Base-by-base conservation (phyloP, 345 rosid genomes). In the Crucihimalaya himalaica region DNA sequence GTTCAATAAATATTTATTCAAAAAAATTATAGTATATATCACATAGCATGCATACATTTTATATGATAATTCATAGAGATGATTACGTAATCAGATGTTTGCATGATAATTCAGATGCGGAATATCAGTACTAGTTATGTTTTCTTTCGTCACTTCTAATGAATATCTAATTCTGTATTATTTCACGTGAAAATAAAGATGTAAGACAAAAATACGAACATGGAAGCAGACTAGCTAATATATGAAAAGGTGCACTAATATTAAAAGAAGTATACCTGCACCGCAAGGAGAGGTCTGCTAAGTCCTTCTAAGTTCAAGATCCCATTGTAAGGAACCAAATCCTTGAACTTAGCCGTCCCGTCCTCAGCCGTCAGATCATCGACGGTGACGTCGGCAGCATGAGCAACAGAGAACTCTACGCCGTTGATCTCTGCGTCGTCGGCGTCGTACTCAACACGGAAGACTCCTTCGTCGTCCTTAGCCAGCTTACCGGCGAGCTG, bases 401-500 rank as follows among this genome's bases (percentile, higher is more conserved):
- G 66, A 8, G 92, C 94, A 70, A 86, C 88, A 5, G 77, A 15
- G 54, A 92, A 87, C 81, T 90, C 97, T 6, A 89, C 97, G n/a
- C 97, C 99, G 11, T 84, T 83, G 86, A 82, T 66, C 6, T 84
- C 88, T 21, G 10, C 59, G 12, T 71, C 72, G 2, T 82, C 75
- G 34, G 86, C 95, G 10, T 92, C 97, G 8, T 81, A 92, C 66
- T 86, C 99, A 61, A 90, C 91, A 43, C 82, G 78, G 48, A 87
- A 85, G 53, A 90, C 94, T 13, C 96, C 93, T 29, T 88, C 92
- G 18, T 88, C 94, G 47, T 95, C 98, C 68, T 82, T 90, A 47
- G 86, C 94, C 2, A 95, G 83, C 79, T 79, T 88, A 47, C 99
- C 99, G 0, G 92, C 92, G 15, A 95, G 83, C 79, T 90, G 97